Percentiles rank a stretch among this genome's conserved stretches.
Conservation (phyloP, 2,329 filamentous ascomycete genomes). For the Fusarium tuaranense region DNA sequence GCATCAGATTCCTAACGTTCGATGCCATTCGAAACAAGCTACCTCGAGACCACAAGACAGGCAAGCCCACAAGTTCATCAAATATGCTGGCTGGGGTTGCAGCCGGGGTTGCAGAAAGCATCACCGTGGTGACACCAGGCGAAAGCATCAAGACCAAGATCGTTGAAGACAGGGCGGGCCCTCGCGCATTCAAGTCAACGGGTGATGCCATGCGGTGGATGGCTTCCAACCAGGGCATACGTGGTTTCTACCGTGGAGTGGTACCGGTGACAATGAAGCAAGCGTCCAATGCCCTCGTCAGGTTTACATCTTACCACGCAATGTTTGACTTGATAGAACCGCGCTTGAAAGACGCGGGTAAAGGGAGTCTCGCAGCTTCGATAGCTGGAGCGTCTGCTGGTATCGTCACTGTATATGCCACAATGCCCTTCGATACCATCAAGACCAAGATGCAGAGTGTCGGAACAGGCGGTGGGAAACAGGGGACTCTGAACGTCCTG, state of each 20-base stretch:
- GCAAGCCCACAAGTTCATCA: background rate
- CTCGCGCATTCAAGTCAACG: background rate
- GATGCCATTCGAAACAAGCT: background rate
- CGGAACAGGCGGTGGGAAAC: background rate
- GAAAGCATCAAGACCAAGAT: background rate
- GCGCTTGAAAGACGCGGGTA: background rate
- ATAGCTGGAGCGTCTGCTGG: background rate
- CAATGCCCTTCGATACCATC: background rate
- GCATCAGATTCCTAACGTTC: background rate
- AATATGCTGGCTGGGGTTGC: background rate
- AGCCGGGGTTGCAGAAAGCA: background rate
- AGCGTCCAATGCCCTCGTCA: background rate
- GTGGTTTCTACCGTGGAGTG: background rate
- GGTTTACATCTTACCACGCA: background rate
- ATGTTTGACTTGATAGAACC: background rate
- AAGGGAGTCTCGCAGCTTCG: background rate
- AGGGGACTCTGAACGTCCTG: background rate
- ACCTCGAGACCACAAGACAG: background rate
- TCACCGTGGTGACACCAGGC: background rate
- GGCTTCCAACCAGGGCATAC: background rate
- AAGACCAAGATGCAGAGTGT: background rate
- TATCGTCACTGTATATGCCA: background rate
- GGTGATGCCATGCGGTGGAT: background rate
- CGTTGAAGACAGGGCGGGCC: background rate
- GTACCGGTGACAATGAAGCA: background rate